Base-by-base conservation (phyloP, 2,329 filamentous ascomycete genomes). In the Aspergillus luchuensis region DNA sequence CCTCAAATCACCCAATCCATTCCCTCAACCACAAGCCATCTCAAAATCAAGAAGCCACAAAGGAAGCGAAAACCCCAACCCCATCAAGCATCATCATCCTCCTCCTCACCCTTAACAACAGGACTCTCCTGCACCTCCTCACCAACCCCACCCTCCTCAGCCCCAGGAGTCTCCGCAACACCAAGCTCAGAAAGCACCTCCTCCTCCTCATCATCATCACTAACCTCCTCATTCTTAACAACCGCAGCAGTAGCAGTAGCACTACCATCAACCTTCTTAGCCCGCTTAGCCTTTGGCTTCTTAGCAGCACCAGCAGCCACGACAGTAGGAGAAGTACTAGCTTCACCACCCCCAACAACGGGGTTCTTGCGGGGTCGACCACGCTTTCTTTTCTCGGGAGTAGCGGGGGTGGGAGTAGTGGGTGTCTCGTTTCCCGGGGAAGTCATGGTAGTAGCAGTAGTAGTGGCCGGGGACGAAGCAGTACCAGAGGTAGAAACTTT, bases 381-480 rank as follows among this genome's bases (percentile, higher is more conserved):
- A 39, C 57, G 57, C 52, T 58, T 63, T 8, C 52, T 33, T 38
- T 61, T 59, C 19, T 45, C 53, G 7, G 61, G 59, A 10, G 50
- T 47, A 21, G 49, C 15, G 11, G 33, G 5, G 15, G 45, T 21
- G 17, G 49, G n/a, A 33, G 15, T 15, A 5, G 25, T 13, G 17
- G 28, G 23, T 5, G 15, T 23, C 48, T 43, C 23, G 4, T 30
- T 45, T 4, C 15, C 17, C 7, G 47, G 23, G 3, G 47, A 25
- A 17, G 47, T 45, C 41, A 45, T 45, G 19, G 41, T 30, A 23
- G 25, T 21, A 23, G 3, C 2, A 10, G 17, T 11, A 4, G 58
- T 43, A 13, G 55, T 30, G 11, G 57, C 19, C 13, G 60, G 30
- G 17, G 8, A 23, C 10, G 15, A 15, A 41, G 30, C 15, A 1